These are phyloP conservation scores for Scleromitrula shiraiana DNA, from an alignment of 2,329 filamentous ascomycete genomes.

Conservation along the genomic window DNA sequence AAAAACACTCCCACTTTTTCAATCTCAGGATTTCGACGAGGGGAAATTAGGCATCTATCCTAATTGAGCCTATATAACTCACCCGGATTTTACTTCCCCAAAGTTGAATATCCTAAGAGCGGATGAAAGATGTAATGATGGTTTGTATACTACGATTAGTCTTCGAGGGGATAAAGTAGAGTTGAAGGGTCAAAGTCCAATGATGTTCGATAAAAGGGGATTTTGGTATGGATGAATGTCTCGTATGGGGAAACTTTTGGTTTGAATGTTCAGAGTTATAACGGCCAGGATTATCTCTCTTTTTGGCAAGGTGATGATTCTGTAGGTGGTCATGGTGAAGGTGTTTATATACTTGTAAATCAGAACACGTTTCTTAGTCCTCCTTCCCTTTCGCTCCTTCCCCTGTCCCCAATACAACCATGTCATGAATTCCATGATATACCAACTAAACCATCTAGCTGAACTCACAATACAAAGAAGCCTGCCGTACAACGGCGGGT, in stretches of 20 bases:
- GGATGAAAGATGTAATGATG: conserved; percentile 11
- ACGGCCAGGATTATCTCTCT: conserved; percentile 37
- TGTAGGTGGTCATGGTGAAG: not conserved
- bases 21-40: conserved; percentile 27
- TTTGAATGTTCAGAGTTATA: conserved; percentile 32
- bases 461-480: not conserved
- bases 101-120: conserved; percentile 11
- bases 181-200: conserved; percentile 12
- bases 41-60: conserved; percentile 31
- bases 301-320: conserved; percentile 37
- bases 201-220: conserved; percentile 14
- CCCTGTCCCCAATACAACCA: not conserved
- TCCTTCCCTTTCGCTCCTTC: not conserved
- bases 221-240: conserved; percentile 17
- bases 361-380: not conserved
- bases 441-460: not conserved
- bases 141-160: conserved; percentile 11
- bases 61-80: conserved; percentile 28
- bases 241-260: conserved; percentile 10
- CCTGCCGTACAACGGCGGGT: conserved; percentile 12
- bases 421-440: not conserved
- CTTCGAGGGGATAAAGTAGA: conserved; percentile 13
- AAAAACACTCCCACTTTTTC: not conserved
- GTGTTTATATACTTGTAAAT: not conserved
- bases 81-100: conserved; percentile 20